These are phyloP conservation scores for Colletotrichum abscissum DNA, from an alignment of 2,329 filamentous ascomycete genomes.

Conservation along the genomic window DNA sequence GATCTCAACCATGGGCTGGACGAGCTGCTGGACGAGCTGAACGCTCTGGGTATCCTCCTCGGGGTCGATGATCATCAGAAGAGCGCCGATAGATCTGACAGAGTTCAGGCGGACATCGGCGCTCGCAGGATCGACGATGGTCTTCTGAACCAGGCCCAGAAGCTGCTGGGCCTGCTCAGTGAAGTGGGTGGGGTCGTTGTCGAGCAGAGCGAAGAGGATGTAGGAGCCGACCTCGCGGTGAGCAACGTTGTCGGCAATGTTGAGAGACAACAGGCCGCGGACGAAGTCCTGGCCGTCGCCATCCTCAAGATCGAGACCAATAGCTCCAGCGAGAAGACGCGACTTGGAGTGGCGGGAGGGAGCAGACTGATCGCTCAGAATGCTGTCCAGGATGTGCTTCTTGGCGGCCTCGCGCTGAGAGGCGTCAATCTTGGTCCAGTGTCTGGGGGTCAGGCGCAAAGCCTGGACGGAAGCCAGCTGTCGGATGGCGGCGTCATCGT, in stretches of 20 bases:
- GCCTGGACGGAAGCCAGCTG: slow-evolving; percentile 95
- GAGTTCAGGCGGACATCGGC: slow-evolving; percentile 95
- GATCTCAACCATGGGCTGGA: slow-evolving; percentile 90
- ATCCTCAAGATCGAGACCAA: slow-evolving; percentile 78
- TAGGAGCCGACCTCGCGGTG: slow-evolving; percentile 93
- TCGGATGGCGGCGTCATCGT: slow-evolving; percentile 78
- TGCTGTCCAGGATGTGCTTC: slow-evolving; percentile 84
- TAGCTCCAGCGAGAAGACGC: slow-evolving; percentile 88
- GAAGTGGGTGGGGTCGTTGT: slow-evolving; percentile 87
- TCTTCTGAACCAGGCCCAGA: slow-evolving; percentile 85
- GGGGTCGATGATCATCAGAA: slow-evolving; percentile 87
- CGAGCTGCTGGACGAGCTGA: slow-evolving; percentile 79
- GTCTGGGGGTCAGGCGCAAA: slow-evolving; percentile 82
- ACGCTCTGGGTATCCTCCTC: slow-evolving; percentile 84
- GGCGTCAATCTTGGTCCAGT: slow-evolving; percentile 81
- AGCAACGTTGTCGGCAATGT: slow-evolving; percentile 77
- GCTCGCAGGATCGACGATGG: slow-evolving; percentile 91
- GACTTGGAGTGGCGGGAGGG: slow-evolving; percentile 88
- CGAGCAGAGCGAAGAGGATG: slow-evolving; percentile 91
- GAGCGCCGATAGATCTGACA: slow-evolving; percentile 86
- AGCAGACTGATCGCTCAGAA: slow-evolving; percentile 81
- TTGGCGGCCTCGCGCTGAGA: slow-evolving; percentile 85
- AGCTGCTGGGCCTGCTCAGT: slow-evolving; percentile 83
- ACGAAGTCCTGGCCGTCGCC: slow-evolving; percentile 88
- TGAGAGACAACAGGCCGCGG: slow-evolving; percentile 81